These are phyloP conservation scores for Penicillium sumatraense DNA, from an alignment of 2,329 filamentous ascomycete genomes.

Conservation along the genomic window DNA sequence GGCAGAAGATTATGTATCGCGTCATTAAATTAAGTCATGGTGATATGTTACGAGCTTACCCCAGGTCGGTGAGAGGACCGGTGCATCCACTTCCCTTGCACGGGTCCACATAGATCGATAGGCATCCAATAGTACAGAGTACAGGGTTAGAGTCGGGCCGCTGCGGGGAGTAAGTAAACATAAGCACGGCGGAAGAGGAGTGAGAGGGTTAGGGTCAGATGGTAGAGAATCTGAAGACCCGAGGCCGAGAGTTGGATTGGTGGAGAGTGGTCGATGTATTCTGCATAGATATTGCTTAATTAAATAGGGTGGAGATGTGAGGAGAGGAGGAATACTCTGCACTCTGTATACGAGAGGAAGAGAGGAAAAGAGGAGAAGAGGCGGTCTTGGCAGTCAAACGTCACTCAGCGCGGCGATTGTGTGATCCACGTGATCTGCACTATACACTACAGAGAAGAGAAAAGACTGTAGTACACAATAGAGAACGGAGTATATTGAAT, in stretches of 20 bases:
- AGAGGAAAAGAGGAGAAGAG: not conserved
- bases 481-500: slow-evolving; percentile 6
- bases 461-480: too few relatives aligned
- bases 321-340: too few relatives aligned
- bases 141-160: not conserved
- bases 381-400: not conserved
- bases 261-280: too few relatives aligned
- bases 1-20: not conserved
- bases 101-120: not conserved
- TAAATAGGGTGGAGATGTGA: too few relatives aligned
- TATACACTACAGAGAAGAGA: too few relatives aligned
- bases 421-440: not conserved
- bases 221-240: too few relatives aligned
- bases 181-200: too few relatives aligned
- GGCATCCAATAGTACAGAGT: not conserved
- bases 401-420: not conserved
- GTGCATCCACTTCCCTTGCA: not conserved
- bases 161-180: too few relatives aligned
- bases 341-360: not conserved
- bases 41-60: not conserved
- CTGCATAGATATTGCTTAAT: too few relatives aligned
- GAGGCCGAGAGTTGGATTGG: too few relatives aligned
- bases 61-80: not conserved
- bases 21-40: slow-evolving; percentile 1
- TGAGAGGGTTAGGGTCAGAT: too few relatives aligned